Evolutionary conservation across 2,329 filamentous ascomycete species (phyloP), one percentile per base, ranked within the genome.

Genomic region (Aspergillus jensenii): DNA sequence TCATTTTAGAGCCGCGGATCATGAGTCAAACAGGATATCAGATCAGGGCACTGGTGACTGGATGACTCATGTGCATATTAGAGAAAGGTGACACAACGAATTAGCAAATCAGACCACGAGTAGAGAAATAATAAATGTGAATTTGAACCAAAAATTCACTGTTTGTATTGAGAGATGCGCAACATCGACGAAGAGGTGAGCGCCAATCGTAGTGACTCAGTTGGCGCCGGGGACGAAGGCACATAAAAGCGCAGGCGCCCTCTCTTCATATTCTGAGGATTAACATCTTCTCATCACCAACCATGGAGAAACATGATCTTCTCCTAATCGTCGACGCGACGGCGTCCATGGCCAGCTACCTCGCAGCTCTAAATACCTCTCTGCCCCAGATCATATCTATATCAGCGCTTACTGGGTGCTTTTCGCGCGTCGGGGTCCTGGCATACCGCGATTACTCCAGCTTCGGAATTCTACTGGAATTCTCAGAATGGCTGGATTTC

Each of bases 311-410:
- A 33, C 41, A 63, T 44, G 61, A 66, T 37, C 57, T 66, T 2
- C 52, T 66, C 2, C 55, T 66, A 25, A 43, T 66, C 35, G 51
- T 46, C 6, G 64, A 65, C 35, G 62, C 60, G 12, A 66, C 64
- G n/a, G 45, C 15, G 9, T 66, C 64, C 1, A 66, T 66, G 64
- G 14, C 5, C 5, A 43, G 9, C 27, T 83, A 79, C 54, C 68
- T 83, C 12, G 17, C 45, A 1, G 75, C 80, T 3, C 74, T 84
- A 17, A 76, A 75, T 58, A 68, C 65, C 12, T 80, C 81, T 1
- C 70, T 84, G 6, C 80, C 81, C 1, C 79, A 82, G 59, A 79
- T 84, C 62, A 77, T 84, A 56, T 75, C 77, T 35, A 71, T 83
- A 6, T 81, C 80, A 1, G 72, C 75, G 1, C 70, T 82, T 1